Evolutionary conservation across 768 basidiomycete species (phyloP).

Genomic region (Lactarius hengduanensis): DNA sequence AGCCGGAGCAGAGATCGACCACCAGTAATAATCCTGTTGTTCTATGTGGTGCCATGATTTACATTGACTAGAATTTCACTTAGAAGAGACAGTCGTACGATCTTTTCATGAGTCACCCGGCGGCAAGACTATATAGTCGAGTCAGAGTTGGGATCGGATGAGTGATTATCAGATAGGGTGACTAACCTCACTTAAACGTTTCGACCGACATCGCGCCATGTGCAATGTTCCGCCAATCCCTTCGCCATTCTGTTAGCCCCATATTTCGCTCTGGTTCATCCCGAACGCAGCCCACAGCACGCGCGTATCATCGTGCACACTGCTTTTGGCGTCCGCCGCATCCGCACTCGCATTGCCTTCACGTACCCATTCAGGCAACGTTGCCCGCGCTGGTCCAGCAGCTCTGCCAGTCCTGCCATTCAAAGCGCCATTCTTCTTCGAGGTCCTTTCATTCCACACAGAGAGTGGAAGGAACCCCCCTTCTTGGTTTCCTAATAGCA

Average conservation of each 20-base stretch:
- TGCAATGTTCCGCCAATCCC: constrained; percentile 18
- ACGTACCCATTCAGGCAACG: constrained; percentile 19
- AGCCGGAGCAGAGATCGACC: not conserved
- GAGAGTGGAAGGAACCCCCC: constrained; percentile 36
- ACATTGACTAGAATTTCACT: too few species aligned
- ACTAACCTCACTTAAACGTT: constrained; percentile 2
- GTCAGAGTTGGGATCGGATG: not conserved
- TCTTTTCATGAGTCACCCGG: not conserved
- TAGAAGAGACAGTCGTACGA: too few species aligned
- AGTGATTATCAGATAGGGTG: not conserved
- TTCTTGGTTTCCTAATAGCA: constrained; percentile 59
- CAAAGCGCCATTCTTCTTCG: not conserved
- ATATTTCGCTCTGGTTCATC: constrained; percentile 9
- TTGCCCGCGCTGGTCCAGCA: constrained; percentile 16
- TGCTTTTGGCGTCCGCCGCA: constrained; percentile 8
- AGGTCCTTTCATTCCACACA: constrained; percentile 45
- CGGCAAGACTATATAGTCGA: not conserved
- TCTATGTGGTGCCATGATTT: not conserved
- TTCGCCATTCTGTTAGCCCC: constrained; percentile 15
- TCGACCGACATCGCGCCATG: constrained; percentile 10
- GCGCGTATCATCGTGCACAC: constrained; percentile 8
- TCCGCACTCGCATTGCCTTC: constrained; percentile 8
- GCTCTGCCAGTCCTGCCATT: constrained; percentile 4
- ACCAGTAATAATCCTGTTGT: not conserved
- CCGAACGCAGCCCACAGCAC: constrained; percentile 1